These are phyloP conservation scores for Tarenaya hassleriana DNA, from an alignment of 345 rosid genomes.

Conservation along the genomic window DNA sequence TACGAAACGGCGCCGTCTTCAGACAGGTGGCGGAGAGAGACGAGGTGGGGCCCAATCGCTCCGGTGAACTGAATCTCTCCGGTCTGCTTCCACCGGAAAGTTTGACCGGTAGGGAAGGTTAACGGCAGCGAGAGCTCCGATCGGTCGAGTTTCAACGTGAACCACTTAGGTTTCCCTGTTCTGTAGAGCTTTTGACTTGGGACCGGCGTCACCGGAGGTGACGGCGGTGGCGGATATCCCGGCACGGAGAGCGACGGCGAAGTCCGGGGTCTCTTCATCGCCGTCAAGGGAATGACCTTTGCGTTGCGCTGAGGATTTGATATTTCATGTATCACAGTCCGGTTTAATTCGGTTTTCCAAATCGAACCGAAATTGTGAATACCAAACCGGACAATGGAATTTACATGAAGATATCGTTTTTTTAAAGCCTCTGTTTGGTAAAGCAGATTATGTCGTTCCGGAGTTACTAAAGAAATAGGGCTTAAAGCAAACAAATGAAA, in stretches of 20 bases:
- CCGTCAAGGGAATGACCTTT: slow-evolving; percentile 18
- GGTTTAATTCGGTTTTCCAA: too few relatives aligned
- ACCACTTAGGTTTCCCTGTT: slow-evolving; percentile 38
- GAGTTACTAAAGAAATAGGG: slow-evolving; percentile 13
- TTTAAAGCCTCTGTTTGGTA: too few relatives aligned
- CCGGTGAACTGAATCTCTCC: slow-evolving; percentile 67
- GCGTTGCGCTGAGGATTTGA: too few relatives aligned
- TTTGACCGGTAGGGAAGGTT: slow-evolving; percentile 94
- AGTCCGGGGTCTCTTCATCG: slow-evolving; percentile 52
- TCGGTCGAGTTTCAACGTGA: slow-evolving; percentile 47
- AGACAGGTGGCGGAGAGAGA: slow-evolving; percentile 59
- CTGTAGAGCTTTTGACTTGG: slow-evolving; percentile 29
- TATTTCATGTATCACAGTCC: too few relatives aligned
- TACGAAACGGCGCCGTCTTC: slow-evolving; percentile 45
- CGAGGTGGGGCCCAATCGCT: slow-evolving; percentile 60
- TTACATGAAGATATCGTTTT: too few relatives aligned
- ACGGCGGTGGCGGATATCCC: slow-evolving; percentile 24
- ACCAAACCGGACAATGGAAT: too few relatives aligned
- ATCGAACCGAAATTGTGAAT: too few relatives aligned
- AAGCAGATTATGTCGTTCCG: too few relatives aligned
- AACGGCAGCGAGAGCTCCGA: slow-evolving; percentile 68
- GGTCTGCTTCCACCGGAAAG: slow-evolving; percentile 92
- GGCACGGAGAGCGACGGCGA: slow-evolving; percentile 27
- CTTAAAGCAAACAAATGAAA: slow-evolving; percentile 16
- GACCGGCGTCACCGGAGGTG: slow-evolving; percentile 26